phyloP scores from a whole-genome alignment of 2,329 filamentous ascomycete species.

The Fusarium sp. region DNA sequence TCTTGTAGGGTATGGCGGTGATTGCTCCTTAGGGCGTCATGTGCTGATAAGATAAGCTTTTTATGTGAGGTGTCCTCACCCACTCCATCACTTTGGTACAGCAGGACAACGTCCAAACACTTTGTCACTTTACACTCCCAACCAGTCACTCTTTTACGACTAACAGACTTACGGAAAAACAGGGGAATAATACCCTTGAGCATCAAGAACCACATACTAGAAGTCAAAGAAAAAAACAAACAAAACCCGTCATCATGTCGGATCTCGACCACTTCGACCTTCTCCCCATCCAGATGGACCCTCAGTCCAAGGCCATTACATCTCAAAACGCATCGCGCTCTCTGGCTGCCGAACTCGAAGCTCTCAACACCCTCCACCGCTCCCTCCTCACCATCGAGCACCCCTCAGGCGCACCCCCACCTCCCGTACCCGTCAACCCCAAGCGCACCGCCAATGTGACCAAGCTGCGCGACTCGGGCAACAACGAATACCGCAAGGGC shows the following conservation, averaged over 20 bases:
- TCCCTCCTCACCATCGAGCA: slow-evolving; percentile 68
- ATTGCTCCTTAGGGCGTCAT: slow-evolving; percentile 46
- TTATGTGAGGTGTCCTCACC: slow-evolving; percentile 51
- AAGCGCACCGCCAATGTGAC: slow-evolving; percentile 88
- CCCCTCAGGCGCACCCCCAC: slow-evolving; percentile 78
- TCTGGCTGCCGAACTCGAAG: slow-evolving; percentile 73
- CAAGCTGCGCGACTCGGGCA: slow-evolving; percentile 92
- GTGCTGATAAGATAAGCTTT: slow-evolving; percentile 56
- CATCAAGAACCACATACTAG: neutral
- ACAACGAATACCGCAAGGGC: slow-evolving; percentile 83
- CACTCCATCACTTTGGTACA: slow-evolving; percentile 10
- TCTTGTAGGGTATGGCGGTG: slow-evolving; percentile 33
- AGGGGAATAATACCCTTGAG: neutral
- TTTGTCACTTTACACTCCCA: slow-evolving; percentile 25
- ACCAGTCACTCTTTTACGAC: slow-evolving; percentile 34
- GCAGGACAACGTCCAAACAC: slow-evolving; percentile 5
- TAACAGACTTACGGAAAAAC: neutral
- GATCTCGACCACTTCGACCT: slow-evolving; percentile 81
- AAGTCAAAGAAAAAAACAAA: neutral
- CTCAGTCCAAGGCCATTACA: slow-evolving; percentile 80
- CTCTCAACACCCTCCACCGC: slow-evolving; percentile 84
- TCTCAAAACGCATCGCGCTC: slow-evolving; percentile 60
- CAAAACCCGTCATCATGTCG: slow-evolving; percentile 58
- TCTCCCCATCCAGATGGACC: slow-evolving; percentile 84
- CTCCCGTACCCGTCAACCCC: slow-evolving; percentile 90